Evolutionary conservation across 2,329 filamentous ascomycete species (phyloP), one percentile per base, ranked within the genome.

Genomic region (Bipolaris bicolor): DNA sequence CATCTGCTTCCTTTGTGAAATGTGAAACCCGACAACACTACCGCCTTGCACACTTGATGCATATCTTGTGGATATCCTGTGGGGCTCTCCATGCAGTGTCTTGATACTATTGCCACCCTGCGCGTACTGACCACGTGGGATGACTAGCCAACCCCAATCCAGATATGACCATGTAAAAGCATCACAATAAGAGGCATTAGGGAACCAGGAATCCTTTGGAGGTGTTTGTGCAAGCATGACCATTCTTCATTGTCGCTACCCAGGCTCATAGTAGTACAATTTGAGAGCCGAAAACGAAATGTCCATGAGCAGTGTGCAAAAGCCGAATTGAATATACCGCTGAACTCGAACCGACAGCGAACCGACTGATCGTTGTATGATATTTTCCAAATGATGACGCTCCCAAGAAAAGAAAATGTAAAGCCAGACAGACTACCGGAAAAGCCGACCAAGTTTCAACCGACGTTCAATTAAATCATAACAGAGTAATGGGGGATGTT

Each of bases 261-360:
- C 60, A 63, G 57, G 49, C 49, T 56, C 49, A 40, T 40, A 51
- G 50, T 58, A 52, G 52, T 59, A 52, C 60, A 67, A 56, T 61
- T 58, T 63, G 52, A 57, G 43, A 53, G 33, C 53, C 36, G 43
- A 52, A 55, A 31, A 57, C 51, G 36, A 53, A 52, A 44, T 55
- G 48, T 58, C 51, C 60, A 45, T 55, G 50, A 60, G 33, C 68
- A 67, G 52, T 68, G 64, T 71, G 70, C 68, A 71, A 59, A 57
- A 55, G 24, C 58, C 49, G 57, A 58, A 49, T 58, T 50, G 40
- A 49, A 55, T 47, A 41, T 41, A 50, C 29, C 54, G 44, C 48
- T 54, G 47, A 60, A 49, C 58, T 33, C 16, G 44, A 37, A 44
- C 57, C 44, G 55, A 49, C 57, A 49, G 49, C 52, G 57, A 53